Evolutionary conservation across 768 basidiomycete genomes (phyloP), one percentile per base, ranked within the genome.

Genomic region (Pleurotus platypus): DNA sequence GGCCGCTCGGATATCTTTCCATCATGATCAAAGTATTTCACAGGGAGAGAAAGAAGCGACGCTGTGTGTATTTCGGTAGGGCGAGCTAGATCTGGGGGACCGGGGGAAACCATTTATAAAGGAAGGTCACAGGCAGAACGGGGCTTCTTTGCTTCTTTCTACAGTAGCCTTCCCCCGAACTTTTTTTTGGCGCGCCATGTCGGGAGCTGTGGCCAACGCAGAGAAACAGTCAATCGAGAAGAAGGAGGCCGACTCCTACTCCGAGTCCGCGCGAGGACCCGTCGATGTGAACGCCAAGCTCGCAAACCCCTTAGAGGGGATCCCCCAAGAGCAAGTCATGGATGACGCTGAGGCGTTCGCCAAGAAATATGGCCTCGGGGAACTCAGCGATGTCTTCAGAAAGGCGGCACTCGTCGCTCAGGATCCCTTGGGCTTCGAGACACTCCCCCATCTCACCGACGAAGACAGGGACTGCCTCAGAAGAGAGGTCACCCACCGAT

Each of bases 361-460:
- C 0, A 72, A 70, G 56, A 77, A 78, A 56, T 69, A 75, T 46
- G 79, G 73, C 5, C 66, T 81, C 55, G 73, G 74, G 7, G 78
- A 83, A 45, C 73, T 79, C 18, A 62, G 72, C 2, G 48, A 70
- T 2, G 60, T 80, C 8, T 78, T 92, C 60, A 73, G 78, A 64
- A 90, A 88, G 70, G 90, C 83, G 16, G 91, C 91, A 0, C 71
- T 91, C 7, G 64, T 92, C 18, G 89, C 90, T 1, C 90, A 91
- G 64, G 80, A 83, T 57, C 85, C 88, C 0, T 66, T 64, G 63
- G 58, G 71, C 57, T 85, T 81, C 57, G 83, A 76, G 59, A 66
- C 57, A 46, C 65, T 76, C 2, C 58, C 69, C 1, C 71, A 73
- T 39, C 64, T 77, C 6, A 71, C 70, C 13, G 73, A 77, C 39